These are phyloP conservation scores for Fragilariopsis cylindrus DNA, from an alignment of 108 stramenopile genomes.

Conservation along the genomic window DNA sequence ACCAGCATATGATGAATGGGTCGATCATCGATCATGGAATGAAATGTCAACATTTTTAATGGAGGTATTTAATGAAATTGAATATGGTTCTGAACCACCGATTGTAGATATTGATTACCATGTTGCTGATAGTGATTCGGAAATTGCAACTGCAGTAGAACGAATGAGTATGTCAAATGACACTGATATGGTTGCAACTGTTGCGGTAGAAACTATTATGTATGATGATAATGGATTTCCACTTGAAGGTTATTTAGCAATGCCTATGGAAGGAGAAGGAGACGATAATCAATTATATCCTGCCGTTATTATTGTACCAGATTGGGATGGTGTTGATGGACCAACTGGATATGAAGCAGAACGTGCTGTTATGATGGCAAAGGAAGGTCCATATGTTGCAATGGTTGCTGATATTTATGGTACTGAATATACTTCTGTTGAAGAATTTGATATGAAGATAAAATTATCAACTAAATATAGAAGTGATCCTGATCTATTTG, in stretches of 20 bases:
- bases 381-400: constrained; percentile 37
- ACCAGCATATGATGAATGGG: constrained; percentile 42
- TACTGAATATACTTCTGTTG: constrained; percentile 23
- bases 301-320: constrained; percentile 42
- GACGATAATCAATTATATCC: constrained; percentile 18
- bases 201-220: constrained; percentile 5
- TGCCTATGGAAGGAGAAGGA: background rate
- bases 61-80: constrained; percentile 30
- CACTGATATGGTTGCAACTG: background rate
- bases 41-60: constrained; percentile 26
- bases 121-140: background rate
- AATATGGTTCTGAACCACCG: constrained; percentile 13
- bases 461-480: constrained; percentile 27
- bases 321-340: constrained; percentile 42
- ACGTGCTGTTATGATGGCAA: constrained; percentile 33
- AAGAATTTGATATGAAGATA: constrained; percentile 8
- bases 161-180: background rate
- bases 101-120: background rate
- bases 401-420: constrained; percentile 51
- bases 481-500: constrained; percentile 29
- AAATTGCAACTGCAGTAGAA: background rate
- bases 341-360: constrained; percentile 38
- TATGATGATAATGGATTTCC: constrained; percentile 24
- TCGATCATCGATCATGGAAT: constrained; percentile 47
- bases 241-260: constrained; percentile 23